Evolutionary conservation across 2,329 filamentous ascomycete genomes (phyloP), one percentile per base, ranked within the genome.

Genomic region (Aspergillus eucalypticola): DNA sequence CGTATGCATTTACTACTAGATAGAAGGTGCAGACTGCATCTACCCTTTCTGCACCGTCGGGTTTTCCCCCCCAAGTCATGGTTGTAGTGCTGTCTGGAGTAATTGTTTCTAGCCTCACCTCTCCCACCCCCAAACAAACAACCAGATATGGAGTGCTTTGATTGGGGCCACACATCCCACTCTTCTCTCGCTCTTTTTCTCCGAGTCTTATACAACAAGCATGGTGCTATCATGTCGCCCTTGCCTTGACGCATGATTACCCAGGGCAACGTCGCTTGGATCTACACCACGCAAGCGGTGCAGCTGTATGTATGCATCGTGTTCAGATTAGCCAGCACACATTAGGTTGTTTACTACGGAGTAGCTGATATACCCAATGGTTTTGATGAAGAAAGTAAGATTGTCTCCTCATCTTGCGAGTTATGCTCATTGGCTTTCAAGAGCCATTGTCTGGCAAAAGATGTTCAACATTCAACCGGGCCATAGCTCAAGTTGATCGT

Each of bases 231-330:
- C n/a, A 21, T 21, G 17, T 29, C 8, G 25, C 46, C 46, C 46
- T 50, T 50, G 8, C 46, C 23, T 50, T 11, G 3, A 19, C 27
- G 15, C 6, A 42, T 17, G 3, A 32, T 29, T 50, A 32, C 25
- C 46, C 17, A 29, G 46, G 15, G 25, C 25, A 49, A 49, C 41
- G 19, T 19, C 4, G 39, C 17, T 19, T 42, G 17, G 39, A 42
- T 17, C 39, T 42, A 42, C 15, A 44, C 46, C 46, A 50, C 46
- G 25, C 46, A 50, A 29, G 25, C 8, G 19, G 46, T 50, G 46
- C 46, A 50, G 46, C 27, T 50, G 17, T 50, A 25, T 50, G 17
- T 50, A 25, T 50, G 46, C 46, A 50, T 50, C 46, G 44, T 49
- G 3, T 27, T 49, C 21, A 15, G 8, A 49, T 27, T 8, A 29